phyloP scores from a whole-genome alignment of 257 asterid genomes.

The Lantana camara region DNA sequence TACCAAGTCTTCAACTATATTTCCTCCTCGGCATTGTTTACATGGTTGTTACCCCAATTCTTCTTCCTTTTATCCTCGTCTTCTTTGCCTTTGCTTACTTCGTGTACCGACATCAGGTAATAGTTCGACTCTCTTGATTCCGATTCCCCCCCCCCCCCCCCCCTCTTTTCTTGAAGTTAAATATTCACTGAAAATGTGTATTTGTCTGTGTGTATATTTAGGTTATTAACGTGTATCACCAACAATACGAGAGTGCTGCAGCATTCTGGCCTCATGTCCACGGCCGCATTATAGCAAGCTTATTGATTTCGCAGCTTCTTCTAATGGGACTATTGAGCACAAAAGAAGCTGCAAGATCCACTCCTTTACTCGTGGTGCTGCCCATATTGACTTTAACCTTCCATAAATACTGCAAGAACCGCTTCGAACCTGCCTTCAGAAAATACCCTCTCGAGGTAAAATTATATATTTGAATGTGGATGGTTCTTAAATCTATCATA shows the following conservation, averaged over 20 bases:
- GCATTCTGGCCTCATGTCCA: constrained; percentile 99
- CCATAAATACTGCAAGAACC: constrained; percentile 88
- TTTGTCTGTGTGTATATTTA: constrained; percentile 28
- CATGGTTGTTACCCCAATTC: constrained; percentile 90
- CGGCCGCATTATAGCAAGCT: constrained; percentile 83
- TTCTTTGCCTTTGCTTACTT: constrained; percentile 93
- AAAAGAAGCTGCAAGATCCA: constrained; percentile 79
- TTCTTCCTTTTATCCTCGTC: constrained; percentile 86
- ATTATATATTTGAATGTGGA: not conserved
- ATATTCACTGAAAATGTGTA: not conserved
- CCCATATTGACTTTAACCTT: constrained; percentile 78
- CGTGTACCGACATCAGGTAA: constrained; percentile 98
- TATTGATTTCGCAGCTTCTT: constrained; percentile 86
- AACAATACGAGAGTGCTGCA: constrained; percentile 87
- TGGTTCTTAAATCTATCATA: not conserved
- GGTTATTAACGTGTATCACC: constrained; percentile 91
- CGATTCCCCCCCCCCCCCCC: not conserved
- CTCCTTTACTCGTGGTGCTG: constrained; percentile 78
- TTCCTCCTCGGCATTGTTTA: constrained; percentile 91
- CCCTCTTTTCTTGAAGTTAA: not conserved
- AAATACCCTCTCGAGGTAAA: constrained; percentile 91
- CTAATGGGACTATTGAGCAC: constrained; percentile 85
- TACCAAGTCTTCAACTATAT: constrained; percentile 87
- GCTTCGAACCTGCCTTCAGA: constrained; percentile 95
- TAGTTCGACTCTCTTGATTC: constrained; percentile 22